These are phyloP conservation scores for Penicillium glabrum DNA, from an alignment of 2,329 filamentous ascomycete species.

Conservation along the genomic window DNA sequence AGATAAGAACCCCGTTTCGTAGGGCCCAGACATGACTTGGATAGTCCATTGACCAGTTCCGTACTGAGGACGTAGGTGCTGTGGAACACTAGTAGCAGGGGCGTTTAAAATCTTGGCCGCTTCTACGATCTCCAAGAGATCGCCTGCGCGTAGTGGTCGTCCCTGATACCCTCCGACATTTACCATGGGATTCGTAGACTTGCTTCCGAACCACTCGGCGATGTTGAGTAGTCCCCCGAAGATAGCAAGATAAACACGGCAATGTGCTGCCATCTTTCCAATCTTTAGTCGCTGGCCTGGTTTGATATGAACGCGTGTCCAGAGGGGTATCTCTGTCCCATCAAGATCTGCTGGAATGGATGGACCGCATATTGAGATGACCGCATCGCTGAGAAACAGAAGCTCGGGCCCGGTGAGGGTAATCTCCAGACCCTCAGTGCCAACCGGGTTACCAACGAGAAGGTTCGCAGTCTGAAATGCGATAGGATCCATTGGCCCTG, in stretches of 20 bases:
- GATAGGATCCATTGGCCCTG: slow-evolving; percentile 52
- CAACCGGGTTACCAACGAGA: background rate
- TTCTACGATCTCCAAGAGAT: background rate
- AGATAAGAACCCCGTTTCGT: slow-evolving; percentile 55
- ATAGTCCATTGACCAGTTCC: slow-evolving; percentile 51
- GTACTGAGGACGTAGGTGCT: slow-evolving; percentile 51
- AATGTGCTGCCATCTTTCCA: background rate
- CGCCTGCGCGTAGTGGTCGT: slow-evolving; percentile 52
- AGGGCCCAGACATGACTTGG: slow-evolving; percentile 56
- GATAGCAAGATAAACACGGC: background rate
- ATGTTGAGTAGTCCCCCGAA: background rate
- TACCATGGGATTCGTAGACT: slow-evolving; percentile 59
- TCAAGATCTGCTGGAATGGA: background rate
- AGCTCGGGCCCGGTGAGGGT: background rate
- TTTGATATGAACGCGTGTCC: background rate
- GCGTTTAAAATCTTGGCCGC: background rate
- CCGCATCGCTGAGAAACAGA: background rate
- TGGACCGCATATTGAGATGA: background rate
- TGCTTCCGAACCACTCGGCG: slow-evolving; percentile 55
- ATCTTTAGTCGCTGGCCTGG: background rate
- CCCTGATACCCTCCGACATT: slow-evolving; percentile 62
- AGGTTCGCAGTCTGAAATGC: background rate
- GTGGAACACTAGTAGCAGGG: slow-evolving; percentile 45
- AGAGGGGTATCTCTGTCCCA: background rate
- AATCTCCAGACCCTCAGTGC: background rate